Percentiles rank a stretch among this genome's conserved stretches.
Evolutionary conservation across 2,329 filamentous ascomycete species (phyloP).

Genomic region (Aspergillus sp.): DNA sequence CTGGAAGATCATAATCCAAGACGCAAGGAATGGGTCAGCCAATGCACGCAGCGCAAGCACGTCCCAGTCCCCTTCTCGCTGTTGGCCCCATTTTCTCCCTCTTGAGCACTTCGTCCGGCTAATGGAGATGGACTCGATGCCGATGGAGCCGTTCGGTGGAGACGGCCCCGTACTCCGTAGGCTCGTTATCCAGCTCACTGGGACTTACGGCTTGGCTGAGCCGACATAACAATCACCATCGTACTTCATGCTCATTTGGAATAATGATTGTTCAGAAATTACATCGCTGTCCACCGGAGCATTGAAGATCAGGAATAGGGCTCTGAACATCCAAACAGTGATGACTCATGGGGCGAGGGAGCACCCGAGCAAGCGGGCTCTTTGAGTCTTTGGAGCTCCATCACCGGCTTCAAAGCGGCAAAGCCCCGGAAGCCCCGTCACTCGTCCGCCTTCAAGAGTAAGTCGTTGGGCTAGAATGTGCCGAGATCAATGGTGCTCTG

Average conservation of each 20-base stretch:
- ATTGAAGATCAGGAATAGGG: background rate
- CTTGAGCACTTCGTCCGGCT: background rate
- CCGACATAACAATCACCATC: too few species aligned
- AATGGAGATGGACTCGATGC: background rate
- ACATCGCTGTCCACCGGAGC: background rate
- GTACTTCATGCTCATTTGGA: too few species aligned
- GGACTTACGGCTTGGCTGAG: background rate
- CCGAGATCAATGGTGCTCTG: background rate
- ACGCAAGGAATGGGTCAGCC: constrained; percentile 5
- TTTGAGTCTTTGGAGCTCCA: too few species aligned
- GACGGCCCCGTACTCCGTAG: background rate
- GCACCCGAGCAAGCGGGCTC: too few species aligned
- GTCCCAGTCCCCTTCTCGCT: background rate
- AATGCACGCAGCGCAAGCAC: constrained; percentile 1
- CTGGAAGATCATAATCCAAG: background rate
- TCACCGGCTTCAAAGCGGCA: too few species aligned
- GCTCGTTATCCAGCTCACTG: background rate
- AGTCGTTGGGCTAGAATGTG: background rate
- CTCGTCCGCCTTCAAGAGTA: background rate
- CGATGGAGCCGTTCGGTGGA: background rate
- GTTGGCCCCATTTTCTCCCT: too few species aligned
- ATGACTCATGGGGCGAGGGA: too few species aligned
- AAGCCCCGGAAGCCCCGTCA: background rate
- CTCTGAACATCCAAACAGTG: too few species aligned
- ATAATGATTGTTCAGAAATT: background rate